phyloP scores from a whole-genome alignment of 2,329 filamentous ascomycete genomes.

The Byssochlamys sp. region DNA sequence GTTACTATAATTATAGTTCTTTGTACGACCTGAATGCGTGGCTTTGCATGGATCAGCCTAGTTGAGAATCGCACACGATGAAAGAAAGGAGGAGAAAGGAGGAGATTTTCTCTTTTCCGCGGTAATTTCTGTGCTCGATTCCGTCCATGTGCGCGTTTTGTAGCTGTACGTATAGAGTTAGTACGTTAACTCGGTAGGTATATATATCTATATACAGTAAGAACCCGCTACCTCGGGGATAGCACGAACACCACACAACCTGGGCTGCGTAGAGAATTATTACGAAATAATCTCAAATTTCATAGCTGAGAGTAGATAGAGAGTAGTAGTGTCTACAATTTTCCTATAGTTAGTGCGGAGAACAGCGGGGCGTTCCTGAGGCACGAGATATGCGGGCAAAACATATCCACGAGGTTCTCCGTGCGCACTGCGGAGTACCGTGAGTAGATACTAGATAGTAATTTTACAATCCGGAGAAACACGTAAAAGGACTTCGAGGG shows the following conservation, averaged over 20 bases:
- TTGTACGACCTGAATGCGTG: neutral
- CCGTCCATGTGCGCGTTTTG: no score
- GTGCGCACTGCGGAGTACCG: neutral
- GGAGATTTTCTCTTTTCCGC: no score
- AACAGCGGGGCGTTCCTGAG: neutral
- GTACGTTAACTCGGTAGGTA: no score
- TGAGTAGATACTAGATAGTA: no score
- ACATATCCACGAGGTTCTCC: neutral
- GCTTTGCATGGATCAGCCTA: neutral
- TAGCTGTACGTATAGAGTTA: no score
- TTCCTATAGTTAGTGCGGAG: neutral
- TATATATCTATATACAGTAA: neutral
- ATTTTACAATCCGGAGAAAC: neutral
- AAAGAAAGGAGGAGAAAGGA: neutral
- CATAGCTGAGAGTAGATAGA: no score
- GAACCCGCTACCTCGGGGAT: neutral
- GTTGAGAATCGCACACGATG: neutral
- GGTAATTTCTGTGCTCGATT: no score
- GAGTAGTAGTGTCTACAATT: no score
- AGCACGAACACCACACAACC: no score
- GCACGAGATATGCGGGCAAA: neutral
- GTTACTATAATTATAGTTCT: neutral
- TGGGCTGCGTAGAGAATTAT: neutral
- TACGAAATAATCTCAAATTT: no score
- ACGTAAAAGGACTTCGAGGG: neutral